Conservation (phyloP, 768 basidiomycete species). For the Boletus vinaceobasis region DNA sequence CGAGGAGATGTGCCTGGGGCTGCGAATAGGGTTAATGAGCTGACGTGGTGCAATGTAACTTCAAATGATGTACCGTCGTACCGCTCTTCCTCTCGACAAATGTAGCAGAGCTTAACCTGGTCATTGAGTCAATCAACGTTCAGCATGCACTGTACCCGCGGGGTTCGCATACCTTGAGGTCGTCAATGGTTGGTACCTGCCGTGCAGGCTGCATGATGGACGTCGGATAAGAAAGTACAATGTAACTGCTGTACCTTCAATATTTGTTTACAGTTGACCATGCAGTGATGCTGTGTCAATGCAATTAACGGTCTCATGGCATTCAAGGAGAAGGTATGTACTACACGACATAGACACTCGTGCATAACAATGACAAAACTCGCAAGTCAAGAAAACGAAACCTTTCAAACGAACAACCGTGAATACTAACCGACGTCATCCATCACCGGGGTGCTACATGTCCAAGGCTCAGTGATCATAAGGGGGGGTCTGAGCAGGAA, state of each 20-base stretch:
- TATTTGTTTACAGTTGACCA: not conserved
- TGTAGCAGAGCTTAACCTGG: conserved; percentile 74
- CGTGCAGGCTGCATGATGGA: conserved; percentile 22
- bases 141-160: not conserved
- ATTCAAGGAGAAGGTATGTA: conserved; percentile 21
- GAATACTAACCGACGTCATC: conserved; percentile 7
- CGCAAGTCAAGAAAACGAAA: not conserved
- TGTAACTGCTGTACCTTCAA: not conserved
- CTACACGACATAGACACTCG: conserved; percentile 12
- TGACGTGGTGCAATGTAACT: not conserved
- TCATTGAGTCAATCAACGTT: conserved; percentile 1
- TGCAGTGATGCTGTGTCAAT: not conserved
- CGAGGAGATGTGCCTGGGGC: conserved; percentile 47
- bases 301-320: conserved; percentile 1
- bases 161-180: conserved; percentile 28
- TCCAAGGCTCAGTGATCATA: conserved; percentile 45
- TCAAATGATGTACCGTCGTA: conserved; percentile 36
- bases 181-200: conserved; percentile 33
- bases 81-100: conserved; percentile 71
- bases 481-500: conserved; percentile 49
- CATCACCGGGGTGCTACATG: not conserved
- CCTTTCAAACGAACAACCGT: not conserved
- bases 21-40: conserved; percentile 16
- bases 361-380: conserved; percentile 3
- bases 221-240: not conserved